Base-by-base conservation (phyloP, 306 rosid species). In the Vigna mungo region DNA sequence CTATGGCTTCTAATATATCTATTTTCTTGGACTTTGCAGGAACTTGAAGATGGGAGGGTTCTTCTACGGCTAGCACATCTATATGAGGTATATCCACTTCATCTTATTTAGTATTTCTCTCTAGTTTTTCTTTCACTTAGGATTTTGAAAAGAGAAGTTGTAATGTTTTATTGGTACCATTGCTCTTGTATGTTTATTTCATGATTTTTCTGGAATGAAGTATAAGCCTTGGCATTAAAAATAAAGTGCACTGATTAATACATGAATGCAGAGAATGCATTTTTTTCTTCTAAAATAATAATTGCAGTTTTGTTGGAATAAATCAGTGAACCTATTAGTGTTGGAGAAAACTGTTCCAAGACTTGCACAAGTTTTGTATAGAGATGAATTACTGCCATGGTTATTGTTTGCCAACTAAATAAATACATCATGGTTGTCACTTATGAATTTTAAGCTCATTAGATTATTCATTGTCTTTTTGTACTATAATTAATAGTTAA, bases 1-100 rank as follows among this genome's bases (percentile, higher is more conserved):
- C 18, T 49, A 2, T 39, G 34, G 58, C 58, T 52, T 62, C 27
- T 48, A 63, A 63, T 49, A 48, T 49, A 10, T 30, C 16, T 51
- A 10, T 71, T 68, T 65, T 79, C 79, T 61, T 72, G 20, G 77
- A 55, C 49, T 72, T 55, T 84, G 63, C 87, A 92, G 96, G 97
- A 89, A 83, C 87, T 90, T 56, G 89, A 89, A 14, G 44, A 76
- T 46, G 96, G 88, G 69, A 83, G 78, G 72, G 88, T 88, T 76
- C 91, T 93, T 68, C 88, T 93, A 60, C 90, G 97, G 44, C 73
- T 90, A 44, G 94, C 97, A 0, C 97, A 93, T 81, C 69, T 93
- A 78, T 93, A 90, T 0, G 96, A 93, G 96, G 97, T 92, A 27
- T 32, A 27, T 32, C 34, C 47, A 63, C 61, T 78, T 52, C 70